Conservation (phyloP, 2,329 filamentous ascomycete species). For the Westerdykella aurantiaca region DNA sequence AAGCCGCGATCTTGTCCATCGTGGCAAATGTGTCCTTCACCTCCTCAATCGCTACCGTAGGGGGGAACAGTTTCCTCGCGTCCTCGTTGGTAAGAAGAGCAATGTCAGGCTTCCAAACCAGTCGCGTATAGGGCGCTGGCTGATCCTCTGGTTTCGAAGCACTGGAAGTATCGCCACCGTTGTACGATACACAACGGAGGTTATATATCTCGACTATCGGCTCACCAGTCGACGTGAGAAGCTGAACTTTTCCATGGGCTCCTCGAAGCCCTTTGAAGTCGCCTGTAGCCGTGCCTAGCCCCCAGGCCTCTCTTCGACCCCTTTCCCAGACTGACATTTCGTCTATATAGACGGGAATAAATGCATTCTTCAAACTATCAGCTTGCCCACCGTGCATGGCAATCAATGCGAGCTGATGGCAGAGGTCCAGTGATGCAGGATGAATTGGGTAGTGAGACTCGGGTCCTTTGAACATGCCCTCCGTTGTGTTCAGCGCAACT, state of each 20-base stretch:
- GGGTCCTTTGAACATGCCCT: conserved; percentile 4
- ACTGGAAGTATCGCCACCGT: not conserved
- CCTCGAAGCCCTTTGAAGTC: conserved; percentile 7
- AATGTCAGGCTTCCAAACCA: conserved; percentile 19
- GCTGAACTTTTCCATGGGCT: conserved; percentile 2
- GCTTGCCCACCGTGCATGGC: conserved; percentile 12
- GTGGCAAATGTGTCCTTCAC: not conserved
- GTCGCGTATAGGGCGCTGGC: conserved; percentile 8
- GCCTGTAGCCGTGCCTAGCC: conserved; percentile 8
- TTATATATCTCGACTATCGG: conserved; percentile 7
- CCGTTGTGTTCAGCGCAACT: conserved; percentile 7
- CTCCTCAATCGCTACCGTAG: not conserved
- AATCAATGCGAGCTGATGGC: conserved; percentile 22
- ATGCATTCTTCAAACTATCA: conserved; percentile 4
- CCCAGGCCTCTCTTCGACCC: not conserved
- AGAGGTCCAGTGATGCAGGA: conserved; percentile 29
- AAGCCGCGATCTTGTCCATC: conserved; percentile 1
- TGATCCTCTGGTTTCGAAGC: not conserved
- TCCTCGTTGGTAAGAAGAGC: conserved; percentile 2
- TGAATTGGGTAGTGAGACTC: conserved; percentile 32
- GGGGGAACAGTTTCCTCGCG: conserved; percentile 4
- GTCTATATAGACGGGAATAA: conserved; percentile 15
- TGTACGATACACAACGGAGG: conserved; percentile 3
- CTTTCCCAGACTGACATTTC: conserved; percentile 11
- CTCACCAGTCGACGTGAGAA: conserved; percentile 3